A percentile compares a stretch with the other conserved stretches of the same genome.
phyloP scores from a whole-genome alignment of 805 yeast species.

The Metschnikowia lachancei region DNA sequence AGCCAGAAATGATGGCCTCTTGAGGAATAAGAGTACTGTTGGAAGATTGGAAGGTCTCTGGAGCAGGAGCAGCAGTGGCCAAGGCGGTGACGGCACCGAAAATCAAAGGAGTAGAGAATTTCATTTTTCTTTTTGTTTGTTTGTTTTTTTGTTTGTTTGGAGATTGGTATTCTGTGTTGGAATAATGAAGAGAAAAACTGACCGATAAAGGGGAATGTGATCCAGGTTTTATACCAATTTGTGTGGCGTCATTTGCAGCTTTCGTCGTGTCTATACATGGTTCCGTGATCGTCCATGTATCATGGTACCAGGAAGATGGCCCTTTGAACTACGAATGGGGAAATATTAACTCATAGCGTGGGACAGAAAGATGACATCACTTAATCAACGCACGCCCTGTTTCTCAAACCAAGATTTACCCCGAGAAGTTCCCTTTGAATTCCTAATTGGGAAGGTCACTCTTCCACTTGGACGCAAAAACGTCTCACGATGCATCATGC shows the following conservation, averaged over 20 bases:
- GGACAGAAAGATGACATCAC: background rate
- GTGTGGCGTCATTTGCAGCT: no score
- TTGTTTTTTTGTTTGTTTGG: constrained; percentile 5
- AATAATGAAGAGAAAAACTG: background rate
- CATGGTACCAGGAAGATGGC: background rate
- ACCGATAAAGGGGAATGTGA: background rate
- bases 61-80: constrained; percentile 11
- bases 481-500: constrained; percentile 7
- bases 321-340: constrained; percentile 10
- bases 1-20: constrained; percentile 16
- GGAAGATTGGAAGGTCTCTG: background rate
- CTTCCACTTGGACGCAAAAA: constrained; percentile 8
- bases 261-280: background rate
- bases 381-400: background rate
- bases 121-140: constrained; percentile 11
- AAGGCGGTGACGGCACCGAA: constrained; percentile 12
- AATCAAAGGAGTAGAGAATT: constrained; percentile 12
- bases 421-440: constrained; percentile 9
- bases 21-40: constrained; percentile 8
- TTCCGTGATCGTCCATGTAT: background rate
- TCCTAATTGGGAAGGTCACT: constrained; percentile 8
- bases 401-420: constrained; percentile 2
- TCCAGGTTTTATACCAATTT: background rate
- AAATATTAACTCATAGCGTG: background rate
- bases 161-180: background rate